Evolutionary conservation across 768 basidiomycete species (phyloP).

Genomic region (Tylopilus sp.): DNA sequence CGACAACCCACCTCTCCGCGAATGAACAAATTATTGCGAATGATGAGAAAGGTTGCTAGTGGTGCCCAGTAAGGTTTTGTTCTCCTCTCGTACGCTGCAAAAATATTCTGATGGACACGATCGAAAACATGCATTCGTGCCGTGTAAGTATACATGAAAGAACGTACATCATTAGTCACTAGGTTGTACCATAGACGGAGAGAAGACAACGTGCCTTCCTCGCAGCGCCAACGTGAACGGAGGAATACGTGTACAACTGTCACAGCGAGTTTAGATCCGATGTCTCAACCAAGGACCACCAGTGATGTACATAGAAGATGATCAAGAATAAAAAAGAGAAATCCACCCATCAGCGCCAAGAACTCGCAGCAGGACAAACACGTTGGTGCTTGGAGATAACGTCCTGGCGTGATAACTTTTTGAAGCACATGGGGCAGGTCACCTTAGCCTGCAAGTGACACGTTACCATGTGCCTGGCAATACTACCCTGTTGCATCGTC

Average conservation of each 20-base stretch:
- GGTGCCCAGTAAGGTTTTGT: not conserved
- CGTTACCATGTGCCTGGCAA: slow-evolving; percentile 27
- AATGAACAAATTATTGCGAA: not conserved
- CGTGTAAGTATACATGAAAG: not conserved
- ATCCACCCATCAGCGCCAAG: slow-evolving; percentile 9
- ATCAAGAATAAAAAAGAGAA: not conserved
- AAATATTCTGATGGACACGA: not conserved
- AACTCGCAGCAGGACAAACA: slow-evolving; percentile 20
- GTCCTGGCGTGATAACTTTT: slow-evolving; percentile 26
- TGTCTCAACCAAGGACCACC: not conserved
- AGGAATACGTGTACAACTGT: not conserved
- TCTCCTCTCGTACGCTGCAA: not conserved
- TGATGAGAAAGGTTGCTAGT: not conserved
- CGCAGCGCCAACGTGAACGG: not conserved
- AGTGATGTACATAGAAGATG: not conserved
- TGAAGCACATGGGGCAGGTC: slow-evolving; percentile 26
- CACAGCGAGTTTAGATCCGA: not conserved
- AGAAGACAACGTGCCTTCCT: slow-evolving; percentile 3
- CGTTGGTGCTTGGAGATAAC: slow-evolving; percentile 28
- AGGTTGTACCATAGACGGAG: not conserved
- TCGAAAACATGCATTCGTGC: not conserved
- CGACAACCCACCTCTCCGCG: too few species aligned
- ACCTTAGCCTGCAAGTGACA: slow-evolving; percentile 28
- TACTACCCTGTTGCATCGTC: slow-evolving; percentile 27
- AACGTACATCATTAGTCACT: not conserved